Percentiles rank a stretch among this genome's conserved stretches.
Evolutionary conservation across 1,139 yeast species (phyloP).

Genomic region (Suhomyces bokatorum): DNA sequence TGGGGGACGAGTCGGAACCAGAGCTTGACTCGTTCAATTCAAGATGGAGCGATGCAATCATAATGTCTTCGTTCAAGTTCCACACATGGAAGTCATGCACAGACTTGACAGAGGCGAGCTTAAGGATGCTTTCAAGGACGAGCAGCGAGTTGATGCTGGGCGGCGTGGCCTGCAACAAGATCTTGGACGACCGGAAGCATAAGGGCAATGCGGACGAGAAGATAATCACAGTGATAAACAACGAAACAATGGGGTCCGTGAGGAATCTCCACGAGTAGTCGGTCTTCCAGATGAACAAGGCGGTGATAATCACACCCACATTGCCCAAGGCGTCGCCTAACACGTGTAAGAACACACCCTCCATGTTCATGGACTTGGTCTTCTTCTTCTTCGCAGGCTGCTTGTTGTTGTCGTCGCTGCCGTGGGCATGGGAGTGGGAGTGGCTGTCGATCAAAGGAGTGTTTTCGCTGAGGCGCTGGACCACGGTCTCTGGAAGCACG

Average conservation of each 20-base stretch:
- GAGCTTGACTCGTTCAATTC: conserved; percentile 54
- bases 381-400: conserved; percentile 27
- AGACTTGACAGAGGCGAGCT: conserved; percentile 72
- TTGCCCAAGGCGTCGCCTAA: conserved; percentile 96
- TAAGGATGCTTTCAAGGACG: conserved; percentile 66
- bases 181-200: conserved; percentile 83
- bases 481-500: conserved; percentile 44
- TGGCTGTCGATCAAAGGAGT: conserved; percentile 8
- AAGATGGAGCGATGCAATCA: conserved; percentile 88
- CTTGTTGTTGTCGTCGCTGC: not conserved
- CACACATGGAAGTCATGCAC: conserved; percentile 96
- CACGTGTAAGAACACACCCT: conserved; percentile 93
- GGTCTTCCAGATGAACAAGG: conserved; percentile 91
- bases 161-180: conserved; percentile 91
- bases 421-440: conserved; percentile 15
- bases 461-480: conserved; percentile 26
- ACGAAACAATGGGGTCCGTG: conserved; percentile 82
- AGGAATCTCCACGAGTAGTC: conserved; percentile 84
- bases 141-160: conserved; percentile 72
- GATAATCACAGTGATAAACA: conserved; percentile 82
- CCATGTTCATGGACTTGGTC: conserved; percentile 83
- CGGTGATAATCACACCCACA: conserved; percentile 87
- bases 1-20: conserved; percentile 6
- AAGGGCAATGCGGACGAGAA: conserved; percentile 90
- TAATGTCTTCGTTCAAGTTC: conserved; percentile 87